Percentiles rank a stretch among this genome's conserved stretches.
Conservation (phyloP, 805 yeast species). For the Schwanniomyces occidentalis region DNA sequence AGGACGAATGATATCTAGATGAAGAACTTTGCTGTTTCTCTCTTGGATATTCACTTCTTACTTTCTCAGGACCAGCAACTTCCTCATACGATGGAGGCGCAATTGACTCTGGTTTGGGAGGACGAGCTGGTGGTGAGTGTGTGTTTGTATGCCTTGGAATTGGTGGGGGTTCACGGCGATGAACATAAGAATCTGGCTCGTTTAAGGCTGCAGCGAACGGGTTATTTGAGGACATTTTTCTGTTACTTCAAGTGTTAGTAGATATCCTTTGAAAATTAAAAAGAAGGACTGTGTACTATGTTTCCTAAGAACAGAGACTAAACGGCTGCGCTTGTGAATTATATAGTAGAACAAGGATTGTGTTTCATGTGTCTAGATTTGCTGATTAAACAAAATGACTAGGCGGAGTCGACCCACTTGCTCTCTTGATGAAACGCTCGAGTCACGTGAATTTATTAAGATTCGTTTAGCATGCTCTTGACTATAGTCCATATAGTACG, state of each 20-base stretch:
- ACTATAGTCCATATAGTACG: too few species aligned
- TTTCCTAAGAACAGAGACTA: too few species aligned
- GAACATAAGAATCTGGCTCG: constrained; percentile 37
- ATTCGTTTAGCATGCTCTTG: too few species aligned
- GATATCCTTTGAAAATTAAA: too few species aligned
- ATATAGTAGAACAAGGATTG: too few species aligned
- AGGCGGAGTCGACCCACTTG: constrained; percentile 1
- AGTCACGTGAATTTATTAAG: too few species aligned
- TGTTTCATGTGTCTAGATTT: constrained; percentile 1
- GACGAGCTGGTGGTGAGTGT: constrained; percentile 22
- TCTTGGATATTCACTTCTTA: constrained; percentile 49
- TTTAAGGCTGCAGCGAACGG: constrained; percentile 53
- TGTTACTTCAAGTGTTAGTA: constrained; percentile 19
- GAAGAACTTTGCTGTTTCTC: constrained; percentile 40
- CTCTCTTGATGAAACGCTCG: too few species aligned
- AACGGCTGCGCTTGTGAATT: too few species aligned
- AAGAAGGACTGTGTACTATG: too few species aligned
- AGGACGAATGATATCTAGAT: constrained; percentile 15
- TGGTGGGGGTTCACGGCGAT: constrained; percentile 39
- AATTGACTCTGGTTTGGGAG: constrained; percentile 28
- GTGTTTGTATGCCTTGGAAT: constrained; percentile 17
- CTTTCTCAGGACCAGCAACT: constrained; percentile 52
- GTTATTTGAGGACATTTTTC: constrained; percentile 48
- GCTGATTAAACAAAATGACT: constrained; percentile 3
- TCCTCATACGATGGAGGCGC: constrained; percentile 73